Evolutionary conservation across 345 rosid species (phyloP).

Genomic region (Alliaria petiolata): DNA sequence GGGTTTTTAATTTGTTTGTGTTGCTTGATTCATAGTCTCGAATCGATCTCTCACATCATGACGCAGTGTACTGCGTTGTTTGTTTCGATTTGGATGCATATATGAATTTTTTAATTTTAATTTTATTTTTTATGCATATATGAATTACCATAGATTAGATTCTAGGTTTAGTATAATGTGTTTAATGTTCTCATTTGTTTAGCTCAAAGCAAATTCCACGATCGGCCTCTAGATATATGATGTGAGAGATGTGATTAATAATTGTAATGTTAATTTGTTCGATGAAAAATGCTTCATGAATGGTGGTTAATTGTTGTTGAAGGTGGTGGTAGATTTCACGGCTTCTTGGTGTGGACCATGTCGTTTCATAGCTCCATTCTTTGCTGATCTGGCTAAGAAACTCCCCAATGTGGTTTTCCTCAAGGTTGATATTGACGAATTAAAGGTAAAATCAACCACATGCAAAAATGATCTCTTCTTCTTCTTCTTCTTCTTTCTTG

Average conservation of each 20-base stretch:
- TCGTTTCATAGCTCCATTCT: slow-evolving; percentile 64
- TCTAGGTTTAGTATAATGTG: too few species aligned
- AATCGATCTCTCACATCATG: slow-evolving; percentile 3
- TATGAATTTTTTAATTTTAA: too few species aligned
- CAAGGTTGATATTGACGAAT: slow-evolving; percentile 74
- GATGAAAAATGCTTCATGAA: neutral
- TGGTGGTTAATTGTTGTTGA: slow-evolving; percentile 8
- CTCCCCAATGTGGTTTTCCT: slow-evolving; percentile 50
- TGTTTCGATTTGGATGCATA: too few species aligned
- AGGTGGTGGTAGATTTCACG: slow-evolving; percentile 82
- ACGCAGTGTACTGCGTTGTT: too few species aligned
- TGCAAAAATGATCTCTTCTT: too few species aligned
- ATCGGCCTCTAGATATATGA: too few species aligned
- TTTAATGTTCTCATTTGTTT: too few species aligned
- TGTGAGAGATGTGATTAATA: neutral
- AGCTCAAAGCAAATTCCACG: too few species aligned
- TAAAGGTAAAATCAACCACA: slow-evolving; percentile 46
- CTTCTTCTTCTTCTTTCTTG: too few species aligned
- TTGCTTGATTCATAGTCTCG: neutral
- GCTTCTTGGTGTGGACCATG: slow-evolving; percentile 88
- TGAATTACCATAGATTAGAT: too few species aligned
- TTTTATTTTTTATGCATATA: too few species aligned
- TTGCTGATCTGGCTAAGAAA: slow-evolving; percentile 69
- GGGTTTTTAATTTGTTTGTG: neutral
- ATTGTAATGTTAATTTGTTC: neutral